Evolutionary conservation across 345 rosid genomes (phyloP), one percentile per base, ranked within the genome.

Genomic region (Nephelium lappaceum): DNA sequence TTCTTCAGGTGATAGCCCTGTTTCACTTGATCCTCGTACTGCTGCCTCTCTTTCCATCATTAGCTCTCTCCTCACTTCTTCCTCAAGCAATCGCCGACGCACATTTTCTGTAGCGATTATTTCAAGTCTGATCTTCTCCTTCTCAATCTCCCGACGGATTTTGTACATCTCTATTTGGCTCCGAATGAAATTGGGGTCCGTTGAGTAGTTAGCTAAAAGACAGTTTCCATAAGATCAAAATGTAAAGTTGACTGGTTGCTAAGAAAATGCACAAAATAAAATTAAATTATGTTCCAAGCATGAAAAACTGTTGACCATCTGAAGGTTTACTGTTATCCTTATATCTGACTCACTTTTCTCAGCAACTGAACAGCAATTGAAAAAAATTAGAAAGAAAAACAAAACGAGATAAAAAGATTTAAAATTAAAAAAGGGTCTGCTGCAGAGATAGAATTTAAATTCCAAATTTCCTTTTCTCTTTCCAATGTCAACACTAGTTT

Each of bases 31-130:
- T 21, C 72, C 41, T 31, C 63, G 78, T 72, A 64, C 43, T 11
- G 82, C 84, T 83, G 83, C 77, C 62, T 84, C 87, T 82, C 83
- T 81, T 73, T 89, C 90, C 12, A 80, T 69, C 57, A 83, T 77
- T 82, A 91, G 77, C 86, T 89, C 92, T 11, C 82, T 78, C 74
- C 81, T 71, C 31, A 87, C 87, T 77, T 89, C 89, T 0, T 81
- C 89, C 61, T 86, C 82, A 16, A 89, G 84, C 43, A 69, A 75
- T 67, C 81, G 77, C 53, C 86, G 82, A 8, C 84, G 75, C 11
- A 57, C 63, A 6, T 80, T 69, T 72, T 85, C 91, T 21, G 78
- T 75, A 0, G 80, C 72, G 8, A 88, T 79, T 71, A 89, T 85
- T 81, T 85, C 89, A 39, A 79, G 84, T 42, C 88, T 80, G 23